Conservation (phyloP, 495 filamentous ascomycete genomes). For the Podospora fimiseda region DNA sequence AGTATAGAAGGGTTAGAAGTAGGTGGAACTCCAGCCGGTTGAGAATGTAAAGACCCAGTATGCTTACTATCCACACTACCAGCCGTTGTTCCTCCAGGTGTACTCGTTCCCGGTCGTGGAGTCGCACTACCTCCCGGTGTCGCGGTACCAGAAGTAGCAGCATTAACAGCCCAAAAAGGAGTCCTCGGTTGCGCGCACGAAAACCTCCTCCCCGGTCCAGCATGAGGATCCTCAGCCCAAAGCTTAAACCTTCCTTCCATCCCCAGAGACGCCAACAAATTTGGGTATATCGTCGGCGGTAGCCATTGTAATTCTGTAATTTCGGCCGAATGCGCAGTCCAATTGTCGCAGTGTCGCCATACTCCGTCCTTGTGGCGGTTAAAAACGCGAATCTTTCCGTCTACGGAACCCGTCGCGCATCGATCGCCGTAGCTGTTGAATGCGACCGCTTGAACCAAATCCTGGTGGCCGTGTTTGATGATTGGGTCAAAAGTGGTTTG, state of each 20-base stretch:
- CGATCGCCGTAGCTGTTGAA: constrained; percentile 82
- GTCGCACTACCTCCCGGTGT: background rate
- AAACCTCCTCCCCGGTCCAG: constrained; percentile 73
- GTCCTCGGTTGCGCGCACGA: constrained; percentile 26
- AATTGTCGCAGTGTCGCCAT: constrained; percentile 78
- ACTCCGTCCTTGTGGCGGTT: constrained; percentile 67
- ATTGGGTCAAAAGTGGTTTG: constrained; percentile 49
- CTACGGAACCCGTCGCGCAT: constrained; percentile 81
- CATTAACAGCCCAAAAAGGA: background rate
- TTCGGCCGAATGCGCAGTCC: constrained; percentile 87
- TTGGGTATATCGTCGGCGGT: constrained; percentile 50
- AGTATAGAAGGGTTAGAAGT: too few species aligned
- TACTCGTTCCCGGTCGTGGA: background rate
- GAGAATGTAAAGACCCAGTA: too few species aligned
- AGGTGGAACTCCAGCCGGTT: too few species aligned
- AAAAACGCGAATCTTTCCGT: constrained; percentile 92
- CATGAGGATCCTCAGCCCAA: constrained; percentile 80
- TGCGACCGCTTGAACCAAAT: constrained; percentile 61
- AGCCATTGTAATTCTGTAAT: constrained; percentile 80
- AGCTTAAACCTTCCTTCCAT: constrained; percentile 83
- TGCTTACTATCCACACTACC: too few species aligned
- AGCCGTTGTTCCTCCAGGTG: background rate
- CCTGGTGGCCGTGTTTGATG: constrained; percentile 56
- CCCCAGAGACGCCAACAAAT: constrained; percentile 59
- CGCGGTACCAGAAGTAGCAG: background rate